These are phyloP conservation scores for Neophaeococcomyces mojaviensis DNA, from an alignment of 2,329 filamentous ascomycete species.

Conservation along the genomic window DNA sequence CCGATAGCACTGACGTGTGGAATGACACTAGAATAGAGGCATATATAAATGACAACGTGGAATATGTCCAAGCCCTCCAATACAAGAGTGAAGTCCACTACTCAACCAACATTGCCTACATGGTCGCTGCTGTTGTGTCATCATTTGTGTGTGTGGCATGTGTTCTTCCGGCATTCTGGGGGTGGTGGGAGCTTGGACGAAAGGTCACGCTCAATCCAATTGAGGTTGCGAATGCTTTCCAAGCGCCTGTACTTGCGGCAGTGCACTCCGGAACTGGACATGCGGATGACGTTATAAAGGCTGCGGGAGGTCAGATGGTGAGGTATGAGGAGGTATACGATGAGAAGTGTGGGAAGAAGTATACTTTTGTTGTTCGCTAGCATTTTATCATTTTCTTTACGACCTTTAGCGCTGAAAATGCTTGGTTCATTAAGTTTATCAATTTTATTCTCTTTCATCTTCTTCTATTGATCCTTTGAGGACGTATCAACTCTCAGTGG, in stretches of 20 bases:
- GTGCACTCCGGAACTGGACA: neutral
- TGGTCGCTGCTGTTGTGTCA: neutral
- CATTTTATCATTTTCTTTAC: no score
- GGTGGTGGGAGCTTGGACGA: slow-evolving; percentile 24
- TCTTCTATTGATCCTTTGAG: no score
- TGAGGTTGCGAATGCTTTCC: slow-evolving; percentile 25
- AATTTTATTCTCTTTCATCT: no score
- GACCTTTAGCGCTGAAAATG: no score
- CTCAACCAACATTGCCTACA: neutral
- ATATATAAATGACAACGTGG: neutral
- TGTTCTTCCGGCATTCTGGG: slow-evolving; percentile 18
- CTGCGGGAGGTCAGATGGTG: neutral
- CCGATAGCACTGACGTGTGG: no score
- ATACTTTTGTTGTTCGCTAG: neutral
- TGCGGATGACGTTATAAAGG: slow-evolving; percentile 1
- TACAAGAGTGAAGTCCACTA: neutral
- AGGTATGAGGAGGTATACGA: neutral
- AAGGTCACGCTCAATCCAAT: slow-evolving; percentile 21
- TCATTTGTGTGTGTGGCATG: slow-evolving; percentile 6
- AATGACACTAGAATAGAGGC: no score
- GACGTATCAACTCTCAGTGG: no score
- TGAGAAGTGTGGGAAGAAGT: slow-evolving; percentile 1
- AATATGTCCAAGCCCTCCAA: neutral
- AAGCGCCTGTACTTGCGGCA: slow-evolving; percentile 12
- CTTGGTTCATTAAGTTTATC: no score